A percentile compares a stretch with the other conserved stretches of the same genome.
phyloP scores from a whole-genome alignment of 2,329 filamentous ascomycete species.

The Trichoderma aggressivum region DNA sequence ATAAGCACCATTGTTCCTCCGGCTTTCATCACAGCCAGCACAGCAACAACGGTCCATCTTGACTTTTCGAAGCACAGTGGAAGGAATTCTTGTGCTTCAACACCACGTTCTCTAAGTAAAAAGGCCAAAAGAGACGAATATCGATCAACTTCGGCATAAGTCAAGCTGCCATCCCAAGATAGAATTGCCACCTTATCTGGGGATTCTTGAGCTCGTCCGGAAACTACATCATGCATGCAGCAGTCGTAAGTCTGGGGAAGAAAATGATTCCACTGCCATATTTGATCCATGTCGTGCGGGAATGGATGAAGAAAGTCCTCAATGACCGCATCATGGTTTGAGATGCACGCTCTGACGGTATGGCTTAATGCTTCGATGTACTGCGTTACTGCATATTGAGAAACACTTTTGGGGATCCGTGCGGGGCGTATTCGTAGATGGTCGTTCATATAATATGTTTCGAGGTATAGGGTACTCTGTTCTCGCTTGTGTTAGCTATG shows the following conservation, averaged over 20 bases:
- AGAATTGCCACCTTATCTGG: slow-evolving; percentile 9
- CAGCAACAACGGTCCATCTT: slow-evolving; percentile 29
- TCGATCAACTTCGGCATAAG: slow-evolving; percentile 6
- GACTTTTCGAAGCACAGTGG: slow-evolving; percentile 35
- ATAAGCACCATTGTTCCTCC: slow-evolving; percentile 34
- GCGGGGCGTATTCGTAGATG: background rate
- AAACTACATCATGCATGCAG: slow-evolving; percentile 10
- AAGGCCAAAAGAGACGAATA: background rate
- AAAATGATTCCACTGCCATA: slow-evolving; percentile 17
- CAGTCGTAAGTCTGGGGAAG: background rate
- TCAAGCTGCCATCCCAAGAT: slow-evolving; percentile 17
- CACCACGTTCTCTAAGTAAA: background rate
- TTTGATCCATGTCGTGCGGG: background rate
- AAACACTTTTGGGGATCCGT: background rate
- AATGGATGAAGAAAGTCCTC: background rate
- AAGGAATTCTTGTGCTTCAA: slow-evolving; percentile 24
- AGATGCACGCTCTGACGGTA: background rate
- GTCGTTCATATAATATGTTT: background rate
- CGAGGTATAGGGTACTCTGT: background rate
- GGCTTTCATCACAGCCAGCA: slow-evolving; percentile 33
- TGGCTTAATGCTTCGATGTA: background rate
- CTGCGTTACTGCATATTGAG: background rate
- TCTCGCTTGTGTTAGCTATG: background rate
- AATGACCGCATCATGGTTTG: background rate
- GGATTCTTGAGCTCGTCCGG: background rate